A percentile compares a stretch with the other conserved stretches of the same genome.
These are phyloP conservation scores for Eucalyptus pauciflora DNA, from an alignment of 345 rosid genomes.

Conservation along the genomic window DNA sequence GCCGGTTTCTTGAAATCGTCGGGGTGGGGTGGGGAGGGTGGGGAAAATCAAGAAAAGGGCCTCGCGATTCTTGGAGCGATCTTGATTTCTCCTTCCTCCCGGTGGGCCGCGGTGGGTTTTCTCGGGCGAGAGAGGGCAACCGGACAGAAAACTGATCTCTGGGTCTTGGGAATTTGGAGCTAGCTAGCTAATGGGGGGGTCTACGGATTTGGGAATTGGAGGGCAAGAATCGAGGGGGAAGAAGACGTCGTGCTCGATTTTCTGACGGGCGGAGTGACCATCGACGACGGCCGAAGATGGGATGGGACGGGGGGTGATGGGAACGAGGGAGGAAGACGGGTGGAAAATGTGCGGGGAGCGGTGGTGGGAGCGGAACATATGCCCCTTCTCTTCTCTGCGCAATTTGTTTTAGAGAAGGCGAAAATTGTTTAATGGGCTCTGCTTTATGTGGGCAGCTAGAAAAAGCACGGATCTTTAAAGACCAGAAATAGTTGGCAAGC, in stretches of 20 bases:
- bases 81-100: background rate
- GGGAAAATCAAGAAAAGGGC: background rate
- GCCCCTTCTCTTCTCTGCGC: background rate
- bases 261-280: background rate
- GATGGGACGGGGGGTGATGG: background rate
- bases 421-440: background rate
- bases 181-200: background rate
- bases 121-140: background rate
- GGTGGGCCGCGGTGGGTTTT: background rate
- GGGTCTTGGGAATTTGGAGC: background rate
- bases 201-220: background rate
- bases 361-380: background rate
- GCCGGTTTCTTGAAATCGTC: background rate
- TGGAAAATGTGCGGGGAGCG: background rate
- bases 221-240: background rate
- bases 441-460: background rate
- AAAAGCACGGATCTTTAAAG: background rate
- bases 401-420: background rate
- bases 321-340: background rate
- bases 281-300: background rate
- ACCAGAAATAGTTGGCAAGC: background rate
- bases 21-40: rapidly evolving
- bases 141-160: background rate
- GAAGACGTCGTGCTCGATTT: background rate
- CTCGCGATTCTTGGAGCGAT: background rate